Evolutionary conservation across 352 stramenopile genomes (phyloP).

Genomic region (Blastocystis sp.): DNA sequence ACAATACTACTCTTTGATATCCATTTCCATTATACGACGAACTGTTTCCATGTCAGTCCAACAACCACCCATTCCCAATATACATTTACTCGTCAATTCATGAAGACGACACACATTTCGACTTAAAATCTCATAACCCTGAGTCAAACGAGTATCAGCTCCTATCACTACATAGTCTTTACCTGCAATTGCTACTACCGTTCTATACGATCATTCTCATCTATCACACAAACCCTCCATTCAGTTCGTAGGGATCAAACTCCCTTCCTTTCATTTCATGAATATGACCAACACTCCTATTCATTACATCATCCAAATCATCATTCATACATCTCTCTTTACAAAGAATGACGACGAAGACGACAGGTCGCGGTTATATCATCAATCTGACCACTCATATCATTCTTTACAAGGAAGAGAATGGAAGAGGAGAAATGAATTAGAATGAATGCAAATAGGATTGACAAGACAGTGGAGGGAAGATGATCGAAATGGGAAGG

Average conservation of each 20-base stretch:
- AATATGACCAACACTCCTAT: not conserved
- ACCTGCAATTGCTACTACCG: conserved; percentile 79
- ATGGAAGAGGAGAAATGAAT: no score
- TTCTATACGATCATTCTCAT: conserved; percentile 58
- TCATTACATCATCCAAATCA: not conserved
- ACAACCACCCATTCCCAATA: conserved; percentile 36
- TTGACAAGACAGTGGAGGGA: no score
- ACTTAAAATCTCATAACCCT: conserved; percentile 88
- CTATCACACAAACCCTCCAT: conserved; percentile 54
- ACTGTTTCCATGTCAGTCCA: conserved; percentile 49
- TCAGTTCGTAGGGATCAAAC: conserved; percentile 59
- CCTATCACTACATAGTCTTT: conserved; percentile 89
- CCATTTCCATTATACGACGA: conserved; percentile 18
- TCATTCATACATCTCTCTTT: no score
- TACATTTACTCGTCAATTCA: conserved; percentile 65
- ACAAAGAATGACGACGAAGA: no score
- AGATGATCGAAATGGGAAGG: no score
- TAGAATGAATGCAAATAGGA: no score
- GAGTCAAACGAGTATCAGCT: conserved; percentile 83
- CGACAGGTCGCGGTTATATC: no score
- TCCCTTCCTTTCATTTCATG: conserved; percentile 16
- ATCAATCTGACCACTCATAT: no score
- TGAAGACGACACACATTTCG: conserved; percentile 73
- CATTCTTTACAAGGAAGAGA: no score
- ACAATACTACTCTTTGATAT: conserved; percentile 46